Conservation (phyloP, 2,329 filamentous ascomycete species). For the Diplodia corticola region DNA sequence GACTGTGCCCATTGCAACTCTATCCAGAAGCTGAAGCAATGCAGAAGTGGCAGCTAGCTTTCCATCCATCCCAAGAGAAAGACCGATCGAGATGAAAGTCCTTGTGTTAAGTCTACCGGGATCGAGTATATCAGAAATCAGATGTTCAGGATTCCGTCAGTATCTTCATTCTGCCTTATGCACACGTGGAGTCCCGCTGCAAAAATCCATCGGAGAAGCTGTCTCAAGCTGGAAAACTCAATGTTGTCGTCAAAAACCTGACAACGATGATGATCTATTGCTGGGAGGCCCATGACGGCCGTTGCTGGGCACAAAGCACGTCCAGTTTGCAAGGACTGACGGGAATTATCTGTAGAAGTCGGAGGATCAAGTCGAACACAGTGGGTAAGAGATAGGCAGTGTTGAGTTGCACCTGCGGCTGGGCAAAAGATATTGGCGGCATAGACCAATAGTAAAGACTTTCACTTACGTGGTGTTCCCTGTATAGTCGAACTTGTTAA, state of each 20-base stretch:
- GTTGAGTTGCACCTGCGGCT: background rate
- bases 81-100: too few species aligned
- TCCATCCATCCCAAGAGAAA: too few species aligned
- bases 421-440: too few species aligned
- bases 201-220: background rate
- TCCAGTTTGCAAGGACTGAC: background rate
- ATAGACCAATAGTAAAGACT: background rate
- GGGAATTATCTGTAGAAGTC: background rate
- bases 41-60: too few species aligned
- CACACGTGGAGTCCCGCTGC: too few species aligned
- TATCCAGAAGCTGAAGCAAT: too few species aligned
- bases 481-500: accelerated
- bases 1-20: too few species aligned
- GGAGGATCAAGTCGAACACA: background rate
- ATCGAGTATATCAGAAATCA: too few species aligned
- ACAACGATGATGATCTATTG: background rate
- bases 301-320: background rate
- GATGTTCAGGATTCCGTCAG: too few species aligned
- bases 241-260: background rate
- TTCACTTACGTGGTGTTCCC: background rate
- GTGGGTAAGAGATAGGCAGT: background rate
- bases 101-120: too few species aligned
- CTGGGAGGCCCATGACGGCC: background rate
- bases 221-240: background rate
- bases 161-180: too few species aligned